A percentile compares a stretch with the other conserved stretches of the same genome.
These are phyloP conservation scores for Strigomonas galati DNA, from an alignment of 208 protist species.

Conservation along the genomic window DNA sequence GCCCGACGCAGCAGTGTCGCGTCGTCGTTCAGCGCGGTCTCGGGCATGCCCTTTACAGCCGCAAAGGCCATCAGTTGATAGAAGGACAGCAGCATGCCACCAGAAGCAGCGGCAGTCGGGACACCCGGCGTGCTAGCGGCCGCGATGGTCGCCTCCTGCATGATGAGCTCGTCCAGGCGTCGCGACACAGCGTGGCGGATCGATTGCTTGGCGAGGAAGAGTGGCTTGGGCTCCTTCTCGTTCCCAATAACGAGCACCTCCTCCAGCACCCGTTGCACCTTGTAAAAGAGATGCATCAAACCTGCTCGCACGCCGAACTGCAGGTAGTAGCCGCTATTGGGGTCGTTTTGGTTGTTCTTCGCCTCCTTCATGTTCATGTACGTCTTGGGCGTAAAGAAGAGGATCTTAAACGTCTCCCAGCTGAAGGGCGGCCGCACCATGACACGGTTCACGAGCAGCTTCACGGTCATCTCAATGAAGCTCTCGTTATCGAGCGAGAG, in stretches of 20 bases:
- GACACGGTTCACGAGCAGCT: conserved; percentile 43
- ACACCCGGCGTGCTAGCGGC: background rate
- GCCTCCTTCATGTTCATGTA: background rate
- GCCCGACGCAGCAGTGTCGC: conserved; percentile 47
- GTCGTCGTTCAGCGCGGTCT: conserved; percentile 49
- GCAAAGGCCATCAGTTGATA: conserved; percentile 61
- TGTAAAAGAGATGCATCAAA: conserved; percentile 2
- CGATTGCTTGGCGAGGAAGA: background rate
- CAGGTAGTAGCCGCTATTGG: background rate
- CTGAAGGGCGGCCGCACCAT: conserved; percentile 45
- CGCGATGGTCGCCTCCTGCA: conserved; percentile 5
- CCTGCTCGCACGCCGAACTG: conserved; percentile 1
- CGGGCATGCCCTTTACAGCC: conserved; percentile 67
- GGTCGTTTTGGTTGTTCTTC: background rate
- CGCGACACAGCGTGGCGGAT: conserved; percentile 9
- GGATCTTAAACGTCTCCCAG: conserved; percentile 31
- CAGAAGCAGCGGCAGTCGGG: background rate
- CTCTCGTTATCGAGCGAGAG: conserved; percentile 37
- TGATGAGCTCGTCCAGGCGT: conserved; percentile 1
- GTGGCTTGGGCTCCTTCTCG: background rate
- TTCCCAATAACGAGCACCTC: background rate
- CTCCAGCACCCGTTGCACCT: background rate
- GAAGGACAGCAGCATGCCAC: conserved; percentile 41
- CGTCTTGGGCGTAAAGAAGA: conserved; percentile 23
- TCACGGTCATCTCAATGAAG: conserved; percentile 33